Evolutionary conservation across 1,139 yeast genomes (phyloP).

Genomic region (Pichia terricola): DNA sequence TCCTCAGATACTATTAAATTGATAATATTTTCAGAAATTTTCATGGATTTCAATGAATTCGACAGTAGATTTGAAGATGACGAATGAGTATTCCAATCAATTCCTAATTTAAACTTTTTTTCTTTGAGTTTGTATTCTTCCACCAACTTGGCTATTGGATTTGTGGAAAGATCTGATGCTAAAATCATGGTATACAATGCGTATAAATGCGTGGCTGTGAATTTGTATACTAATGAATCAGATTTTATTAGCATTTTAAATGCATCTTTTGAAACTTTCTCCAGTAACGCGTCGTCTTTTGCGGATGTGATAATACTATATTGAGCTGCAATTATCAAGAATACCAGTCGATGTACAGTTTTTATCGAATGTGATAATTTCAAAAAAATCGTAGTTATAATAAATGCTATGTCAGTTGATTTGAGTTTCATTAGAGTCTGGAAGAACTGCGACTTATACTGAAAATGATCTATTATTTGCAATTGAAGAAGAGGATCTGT

Average conservation of each 20-base stretch:
- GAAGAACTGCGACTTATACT: background rate
- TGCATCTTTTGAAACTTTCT: conserved; percentile 9
- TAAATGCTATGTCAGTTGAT: background rate
- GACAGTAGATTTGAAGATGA: too few species aligned
- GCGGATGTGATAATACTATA: conserved; percentile 5
- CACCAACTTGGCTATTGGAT: background rate
- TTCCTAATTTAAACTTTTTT: background rate
- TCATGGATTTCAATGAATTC: background rate
- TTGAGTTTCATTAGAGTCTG: background rate
- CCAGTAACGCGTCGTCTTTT: conserved; percentile 1
- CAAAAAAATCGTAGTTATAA: conserved; percentile 1
- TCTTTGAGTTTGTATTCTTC: background rate
- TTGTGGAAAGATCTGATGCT: background rate
- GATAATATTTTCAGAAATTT: conserved; percentile 1
- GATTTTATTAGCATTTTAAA: conserved; percentile 11
- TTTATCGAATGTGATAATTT: conserved; percentile 8
- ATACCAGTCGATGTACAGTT: conserved; percentile 9
- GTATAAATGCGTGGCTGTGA: conserved; percentile 3
- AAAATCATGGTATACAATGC: background rate
- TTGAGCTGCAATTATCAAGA: conserved; percentile 8
- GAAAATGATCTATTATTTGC: background rate
- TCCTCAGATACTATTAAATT: too few species aligned
- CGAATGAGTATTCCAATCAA: background rate
- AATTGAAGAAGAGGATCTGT: too few species aligned
- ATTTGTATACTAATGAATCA: conserved; percentile 7